Base-by-base conservation (phyloP, 768 basidiomycete genomes). In the Leccinum imitatum region DNA sequence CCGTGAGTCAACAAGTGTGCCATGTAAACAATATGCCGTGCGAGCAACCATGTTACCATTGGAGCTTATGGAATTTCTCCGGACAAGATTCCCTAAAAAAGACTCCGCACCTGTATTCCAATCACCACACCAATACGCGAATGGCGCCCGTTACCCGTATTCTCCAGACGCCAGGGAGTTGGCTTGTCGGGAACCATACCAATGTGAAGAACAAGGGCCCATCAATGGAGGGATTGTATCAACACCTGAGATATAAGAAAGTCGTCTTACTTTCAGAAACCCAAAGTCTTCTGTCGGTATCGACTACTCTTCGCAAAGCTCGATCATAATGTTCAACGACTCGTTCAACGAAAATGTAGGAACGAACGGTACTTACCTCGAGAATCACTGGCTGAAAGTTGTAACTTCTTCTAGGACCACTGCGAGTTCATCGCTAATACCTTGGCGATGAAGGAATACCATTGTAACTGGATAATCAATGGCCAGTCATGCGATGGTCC, bases 181-280 rank as follows among this genome's bases (percentile, higher is more conserved):
- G 59, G 67, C 64, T 53, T 55, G 48, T 67, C 60, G 56, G 59
- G 47, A 47, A 41, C 56, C 53, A 53, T 61, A 44, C 69, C 69
- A 66, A 62, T 54, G 50, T 61, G 53, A 52, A 55, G 33, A 23
- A 51, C 39, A 56, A 53, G 23, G 14, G 4, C 1, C 33, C 15
- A 56, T 56, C 54, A 23, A 33, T 58, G 57, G 60, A 60, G 57
- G 23, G 19, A 35, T 53, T 10, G 50, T 23, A 19, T 31, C 37
- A 54, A 15, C 33, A 33, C n/a, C 17, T 27, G 31, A n/a, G 41
- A 4, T 69, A 69, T 70, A 68, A 58, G 46, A 30, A 56, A 23
- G 14, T 50, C 14, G 21, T 15, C 23, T 25, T 50, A 14, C 21
- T 8, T 3, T 46, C 48, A 9, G 48, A 37, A 33, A 48, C 7